Base-by-base conservation (phyloP, 2,329 filamentous ascomycete genomes). In the Metarhizium anisopliae region DNA sequence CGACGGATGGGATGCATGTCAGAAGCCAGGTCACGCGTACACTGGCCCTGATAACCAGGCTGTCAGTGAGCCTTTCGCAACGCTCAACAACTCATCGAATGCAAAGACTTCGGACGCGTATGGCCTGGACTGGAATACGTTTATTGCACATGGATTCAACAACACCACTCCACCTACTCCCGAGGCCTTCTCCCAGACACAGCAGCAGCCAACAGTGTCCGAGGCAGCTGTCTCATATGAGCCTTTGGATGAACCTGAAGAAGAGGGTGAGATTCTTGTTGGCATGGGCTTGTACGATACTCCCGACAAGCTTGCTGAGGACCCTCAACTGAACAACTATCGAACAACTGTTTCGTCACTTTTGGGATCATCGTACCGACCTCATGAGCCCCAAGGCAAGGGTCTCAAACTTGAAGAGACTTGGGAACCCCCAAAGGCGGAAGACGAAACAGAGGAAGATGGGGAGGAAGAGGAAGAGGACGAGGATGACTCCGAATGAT, bases 371-470 rank as follows among this genome's bases (percentile, higher is more conserved):
- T 68, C 74, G 2, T 77, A 76, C 61, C 71, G 74, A 47, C 66
- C 66, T 6, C 61, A 69, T 0, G 77, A 78, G 59, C 73, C 79
- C 3, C 76, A 74, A 18, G 87, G 88, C 56, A 89, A 90, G 68
- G 88, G 89, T 0, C 73, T 93, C 61, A 93, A 91, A 67, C 74
- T 94, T 3, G 89, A 93, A 69, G 88, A 92, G 67, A 88, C 87
- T 0, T 93, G 80, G 87, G 86, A 83, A 68, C 88, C 79, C 18
- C 86, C 85, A 10, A 80, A 82, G 50, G 77, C 81, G 5, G 83
- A 85, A 20, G 82, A 82, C 2, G 83, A 81, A 16, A 77, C 77
- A 0, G 77, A 78, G 0, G 76, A 76, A 0, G 76, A 79, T 0
- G 73, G 78, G 0, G 75, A 77, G 2, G 71, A 75, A 0, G 70